Base-by-base conservation (phyloP, 352 stramenopile genomes). In the Globisporangium carolinianum region DNA sequence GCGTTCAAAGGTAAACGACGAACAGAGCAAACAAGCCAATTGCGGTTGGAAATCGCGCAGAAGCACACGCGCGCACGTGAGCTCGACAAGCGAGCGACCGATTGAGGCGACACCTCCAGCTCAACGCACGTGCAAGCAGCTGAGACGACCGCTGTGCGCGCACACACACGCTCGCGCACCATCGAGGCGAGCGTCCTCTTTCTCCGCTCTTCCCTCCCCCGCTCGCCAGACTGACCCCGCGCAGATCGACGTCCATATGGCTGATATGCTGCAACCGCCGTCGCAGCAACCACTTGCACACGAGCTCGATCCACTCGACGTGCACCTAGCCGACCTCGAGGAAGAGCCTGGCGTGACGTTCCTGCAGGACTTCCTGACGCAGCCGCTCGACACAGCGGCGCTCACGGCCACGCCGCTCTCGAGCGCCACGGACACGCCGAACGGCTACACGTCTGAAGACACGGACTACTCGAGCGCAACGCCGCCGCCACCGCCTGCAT, bases 401-500 rank as follows among this genome's bases (percentile, higher is more conserved):
- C 24, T 79, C 43, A 61, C 67, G 42, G 51, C 60, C 9, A 67
- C 63, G 36, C 64, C 65, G 38, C 57, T 53, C 39, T 63, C 53
- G 14, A 66, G 53, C 48, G 53, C 14, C 39, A 78, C 65, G 41
- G 64, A 73, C 61, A 88, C 81, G 36, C 81, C 79, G 10, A 90
- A 83, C 59, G 82, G 82, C 37, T 94, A 94, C 67, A 94, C 84
- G 51, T 90, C 79, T 0, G 84, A 94, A 61, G 84, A 94, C 60
- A 89, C 79, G 37, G 84, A 91, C 58, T 91, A 94, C 64, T 89
- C 84, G 57, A 66, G 81, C 11, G 55, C 72, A 45, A 87, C 79
- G 51, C 51, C 51, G n/a, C 51, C 51, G 32, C 51, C 51, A 17
- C 51, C 51, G 11, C 24, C 24, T 32, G 38, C 18, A 1, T 49